A percentile compares a stretch with the other conserved stretches of the same genome.
These are phyloP conservation scores for Micromonas commoda DNA, from an alignment of 139 green algal genomes.

Conservation along the genomic window DNA sequence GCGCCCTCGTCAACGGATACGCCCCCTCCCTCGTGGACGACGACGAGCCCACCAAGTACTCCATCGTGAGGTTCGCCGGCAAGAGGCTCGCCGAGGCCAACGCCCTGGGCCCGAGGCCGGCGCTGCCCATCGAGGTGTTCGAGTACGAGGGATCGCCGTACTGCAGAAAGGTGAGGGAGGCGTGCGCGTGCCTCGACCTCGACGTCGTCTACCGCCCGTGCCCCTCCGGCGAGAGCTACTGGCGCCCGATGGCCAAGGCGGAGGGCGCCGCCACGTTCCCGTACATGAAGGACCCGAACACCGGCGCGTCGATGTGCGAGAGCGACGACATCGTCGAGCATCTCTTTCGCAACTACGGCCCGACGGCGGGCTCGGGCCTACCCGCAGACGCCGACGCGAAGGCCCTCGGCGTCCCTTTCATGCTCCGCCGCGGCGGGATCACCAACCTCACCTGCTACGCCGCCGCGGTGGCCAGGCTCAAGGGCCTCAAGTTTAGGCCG, in stretches of 20 bases:
- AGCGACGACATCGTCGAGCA: slow-evolving; percentile 82
- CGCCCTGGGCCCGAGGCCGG: not conserved
- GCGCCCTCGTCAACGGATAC: slow-evolving; percentile 1
- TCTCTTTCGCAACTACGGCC: slow-evolving; percentile 53
- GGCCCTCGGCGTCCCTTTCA: slow-evolving; percentile 43
- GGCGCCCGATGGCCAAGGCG: slow-evolving; percentile 48
- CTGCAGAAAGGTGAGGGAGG: slow-evolving; percentile 44
- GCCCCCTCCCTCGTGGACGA: slow-evolving; percentile 1
- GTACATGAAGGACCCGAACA: slow-evolving; percentile 30
- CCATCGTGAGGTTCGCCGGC: not conserved
- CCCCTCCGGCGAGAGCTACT: slow-evolving; percentile 48
- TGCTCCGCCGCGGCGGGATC: slow-evolving; percentile 52
- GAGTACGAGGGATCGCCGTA: slow-evolving; percentile 37
- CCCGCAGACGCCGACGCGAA: not conserved
- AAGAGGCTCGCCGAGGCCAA: not conserved
- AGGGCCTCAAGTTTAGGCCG: slow-evolving; percentile 31
- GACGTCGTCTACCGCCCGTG: slow-evolving; percentile 74
- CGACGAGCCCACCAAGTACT: slow-evolving; percentile 3
- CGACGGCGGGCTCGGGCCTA: too few species aligned
- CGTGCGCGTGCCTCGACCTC: slow-evolving; percentile 59
- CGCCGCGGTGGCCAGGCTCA: slow-evolving; percentile 37
- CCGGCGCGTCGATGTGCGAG: slow-evolving; percentile 74
- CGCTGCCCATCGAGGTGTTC: slow-evolving; percentile 19
- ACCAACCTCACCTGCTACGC: slow-evolving; percentile 60
- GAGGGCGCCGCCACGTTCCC: slow-evolving; percentile 12